Conservation (phyloP, 169 alveolate genomes). For the Nephromyces sp. region DNA sequence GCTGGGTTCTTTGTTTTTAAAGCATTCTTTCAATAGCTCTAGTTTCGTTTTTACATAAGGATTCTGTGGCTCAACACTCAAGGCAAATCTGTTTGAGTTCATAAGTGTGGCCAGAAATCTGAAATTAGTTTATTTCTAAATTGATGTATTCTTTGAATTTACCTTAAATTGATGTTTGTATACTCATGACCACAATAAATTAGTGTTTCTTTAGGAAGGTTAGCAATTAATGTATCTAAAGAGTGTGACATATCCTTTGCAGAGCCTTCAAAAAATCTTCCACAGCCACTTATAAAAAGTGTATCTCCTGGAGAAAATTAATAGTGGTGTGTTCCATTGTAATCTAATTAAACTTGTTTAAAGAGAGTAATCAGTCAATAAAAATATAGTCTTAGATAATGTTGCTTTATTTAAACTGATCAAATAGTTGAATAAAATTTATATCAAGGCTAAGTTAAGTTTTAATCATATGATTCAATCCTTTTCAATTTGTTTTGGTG, state of each 20-base stretch:
- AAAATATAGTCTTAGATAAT: no score
- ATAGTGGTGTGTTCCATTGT: no score
- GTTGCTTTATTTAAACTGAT: no score
- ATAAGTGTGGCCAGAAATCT: not conserved
- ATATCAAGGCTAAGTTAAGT: constrained; percentile 52
- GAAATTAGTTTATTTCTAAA: no score
- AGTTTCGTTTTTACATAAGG: constrained; percentile 6
- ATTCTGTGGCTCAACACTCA: constrained; percentile 25
- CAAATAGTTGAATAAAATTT: no score
- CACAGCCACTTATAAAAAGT: constrained; percentile 86
- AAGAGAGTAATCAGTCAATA: no score
- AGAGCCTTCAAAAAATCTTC: constrained; percentile 86
- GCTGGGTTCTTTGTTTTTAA: constrained; percentile 2
- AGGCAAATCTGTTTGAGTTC: constrained; percentile 23
- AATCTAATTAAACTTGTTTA: no score
- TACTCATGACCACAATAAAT: constrained; percentile 91
- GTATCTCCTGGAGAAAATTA: constrained; percentile 85
- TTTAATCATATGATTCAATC: constrained; percentile 22
- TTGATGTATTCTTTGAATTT: no score
- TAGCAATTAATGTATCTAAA: constrained; percentile 40
- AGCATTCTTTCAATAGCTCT: constrained; percentile 12
- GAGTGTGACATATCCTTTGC: constrained; percentile 67
- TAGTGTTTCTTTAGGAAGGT: constrained; percentile 68
- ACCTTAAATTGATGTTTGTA: constrained; percentile 62
- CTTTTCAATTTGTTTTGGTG: constrained; percentile 1